Base-by-base conservation (phyloP, 2,329 filamentous ascomycete species). In the Alternaria tenuissima region DNA sequence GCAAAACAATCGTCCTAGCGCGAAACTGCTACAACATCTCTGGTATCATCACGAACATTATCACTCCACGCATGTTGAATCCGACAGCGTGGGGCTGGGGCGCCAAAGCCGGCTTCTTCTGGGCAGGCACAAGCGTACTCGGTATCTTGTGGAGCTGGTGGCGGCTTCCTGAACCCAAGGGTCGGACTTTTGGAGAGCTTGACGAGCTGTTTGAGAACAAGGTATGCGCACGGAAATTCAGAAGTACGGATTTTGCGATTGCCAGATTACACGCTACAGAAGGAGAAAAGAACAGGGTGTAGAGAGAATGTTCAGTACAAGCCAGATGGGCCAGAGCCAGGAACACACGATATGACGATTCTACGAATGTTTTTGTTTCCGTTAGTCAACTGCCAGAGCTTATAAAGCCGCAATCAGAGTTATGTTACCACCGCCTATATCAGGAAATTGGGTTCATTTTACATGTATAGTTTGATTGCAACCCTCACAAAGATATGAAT, bases 1-100 rank as follows among this genome's bases (percentile, higher is more conserved):
- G 94, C 79, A 96, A 96, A 82, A 96, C 93, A 0, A 89, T 96
- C 30, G 92, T 94, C 0, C 84, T 96, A 2, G 91, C 90, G 1
- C 89, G 93, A 48, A 90, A 91, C 63, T 81, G 91, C n/a, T 83
- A 80, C 81, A 93, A 94, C 69, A 81, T 95, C 43, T 89, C 92
- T 80, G 92, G 93, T 67, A 81, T 95, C 46, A 89, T 92, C 30
- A 89, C 87, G 54, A 94, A 96, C 65, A 79, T 95, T 67, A 91
- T 96, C 46, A 95, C 91, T 0, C 92, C 93, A 0, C 44, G 59
- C 2, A 67, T 70, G 66, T 26, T 73, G 1, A 67, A 65, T 3
- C 63, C 64, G 0, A 66, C 83, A 0, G 89, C 88, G 0, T 96
- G 93, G 93, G 82, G 94, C 75, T 96, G 92, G 92, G 84, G 87